Base-by-base conservation (phyloP, 257 asterid genomes). In the Capsicum chinense region DNA sequence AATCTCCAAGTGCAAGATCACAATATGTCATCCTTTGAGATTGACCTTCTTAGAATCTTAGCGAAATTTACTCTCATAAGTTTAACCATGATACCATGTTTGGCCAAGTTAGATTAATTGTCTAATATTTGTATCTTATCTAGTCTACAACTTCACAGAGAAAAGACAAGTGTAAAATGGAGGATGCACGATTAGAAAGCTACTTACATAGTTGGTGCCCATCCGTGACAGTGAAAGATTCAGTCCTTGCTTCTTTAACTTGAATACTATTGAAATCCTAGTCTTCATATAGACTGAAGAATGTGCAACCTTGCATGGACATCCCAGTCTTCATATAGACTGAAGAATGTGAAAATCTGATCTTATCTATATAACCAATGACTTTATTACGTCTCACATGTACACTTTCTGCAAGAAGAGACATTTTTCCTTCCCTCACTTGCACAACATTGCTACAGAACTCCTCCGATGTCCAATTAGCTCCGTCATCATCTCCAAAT, bases 211-310 rank as follows among this genome's bases (percentile, higher is more conserved):
- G 83, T 54, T 1, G 50, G 39, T 90, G 93, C 60, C 16, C 84
- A 76, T 88, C 86, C 81, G 85, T 87, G 83, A 90, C 88, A 5
- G 21, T 33, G 66, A 92, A 90, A 54, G 88, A n/a, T 52, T 86
- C 86, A 3, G 92, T 87, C 83, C 39, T 88, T 42, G 91, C 95
- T 85, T 89, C 91, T 85, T 85, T 87, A 13, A 92, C 57, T 33
- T 13, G 50, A 56, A 39, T 39, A 39, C 62, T 86, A 68, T 63
- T 1, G 89, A 90, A 81, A 19, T 64, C 0, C 84, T 33, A 6
- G 70, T 87, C 67, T 35, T 87, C 16, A 64, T 86, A 50, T 58
- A 56, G 44, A 21, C 26, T 9, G 84, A 13, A 47, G 84, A 85
- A 68, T 88, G 85, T 19, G 92, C 93, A 92, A 17, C 79, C 86